Evolutionary conservation across 2,329 filamentous ascomycete genomes (phyloP).

Genomic region (Penicillium thymicola): DNA sequence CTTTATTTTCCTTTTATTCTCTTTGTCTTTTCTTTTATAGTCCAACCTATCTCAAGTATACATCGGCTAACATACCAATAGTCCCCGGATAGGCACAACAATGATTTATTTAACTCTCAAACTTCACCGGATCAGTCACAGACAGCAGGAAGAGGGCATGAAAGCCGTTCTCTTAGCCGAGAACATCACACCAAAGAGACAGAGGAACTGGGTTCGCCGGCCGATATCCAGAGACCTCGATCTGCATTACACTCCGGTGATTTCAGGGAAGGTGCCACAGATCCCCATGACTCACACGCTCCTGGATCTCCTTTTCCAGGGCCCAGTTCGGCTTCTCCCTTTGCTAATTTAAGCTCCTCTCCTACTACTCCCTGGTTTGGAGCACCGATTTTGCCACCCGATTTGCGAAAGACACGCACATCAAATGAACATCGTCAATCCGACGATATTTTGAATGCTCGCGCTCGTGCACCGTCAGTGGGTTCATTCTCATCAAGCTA

Average conservation of each 20-base stretch:
- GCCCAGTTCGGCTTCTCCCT: slow-evolving; percentile 10
- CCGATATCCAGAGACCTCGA: slow-evolving; percentile 74
- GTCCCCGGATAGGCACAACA: slow-evolving; percentile 1
- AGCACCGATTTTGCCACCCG: slow-evolving; percentile 25
- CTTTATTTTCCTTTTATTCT: not conserved
- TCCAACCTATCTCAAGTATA: not conserved
- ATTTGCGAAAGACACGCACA: not conserved
- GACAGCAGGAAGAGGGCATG: slow-evolving; percentile 8
- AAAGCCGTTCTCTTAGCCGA: slow-evolving; percentile 16
- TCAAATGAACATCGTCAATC: slow-evolving; percentile 7
- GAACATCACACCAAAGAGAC: slow-evolving; percentile 37
- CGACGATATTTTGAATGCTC: slow-evolving; percentile 21
- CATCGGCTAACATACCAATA: slow-evolving; percentile 11
- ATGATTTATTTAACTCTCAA: slow-evolving; percentile 26
- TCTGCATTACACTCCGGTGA: slow-evolving; percentile 67
- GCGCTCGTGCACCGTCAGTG: slow-evolving; percentile 56
- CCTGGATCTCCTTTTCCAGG: slow-evolving; percentile 22
- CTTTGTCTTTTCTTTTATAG: not conserved
- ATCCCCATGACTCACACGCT: slow-evolving; percentile 21
- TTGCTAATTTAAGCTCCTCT: slow-evolving; percentile 43
- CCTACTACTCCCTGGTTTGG: slow-evolving; percentile 58
- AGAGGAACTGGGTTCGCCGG: slow-evolving; percentile 51
- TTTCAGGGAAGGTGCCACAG: slow-evolving; percentile 50
- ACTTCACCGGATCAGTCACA: slow-evolving; percentile 19
- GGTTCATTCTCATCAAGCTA: slow-evolving; percentile 77